Evolutionary conservation across 768 basidiomycete species (phyloP).

Genomic region (Suillus plorans): DNA sequence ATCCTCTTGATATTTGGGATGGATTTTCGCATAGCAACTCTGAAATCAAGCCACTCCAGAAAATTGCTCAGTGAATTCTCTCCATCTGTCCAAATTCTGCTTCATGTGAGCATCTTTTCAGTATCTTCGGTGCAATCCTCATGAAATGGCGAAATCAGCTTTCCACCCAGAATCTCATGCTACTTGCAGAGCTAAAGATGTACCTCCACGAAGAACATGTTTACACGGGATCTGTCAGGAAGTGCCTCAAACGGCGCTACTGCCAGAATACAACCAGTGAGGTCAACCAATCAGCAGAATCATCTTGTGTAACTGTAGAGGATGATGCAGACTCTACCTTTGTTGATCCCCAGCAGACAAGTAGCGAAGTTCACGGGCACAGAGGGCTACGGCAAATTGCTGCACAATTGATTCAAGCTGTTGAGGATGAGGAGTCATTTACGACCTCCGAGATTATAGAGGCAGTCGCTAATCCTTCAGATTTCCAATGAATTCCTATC

Average conservation of each 20-base stretch:
- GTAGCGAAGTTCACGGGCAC: background rate
- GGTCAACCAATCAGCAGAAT: background rate
- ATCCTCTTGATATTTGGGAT: constrained; percentile 2
- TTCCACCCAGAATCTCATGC: constrained; percentile 17
- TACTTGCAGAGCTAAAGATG: constrained; percentile 29
- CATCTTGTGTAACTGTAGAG: background rate
- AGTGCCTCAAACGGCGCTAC: constrained; percentile 10
- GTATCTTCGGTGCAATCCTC: constrained; percentile 29
- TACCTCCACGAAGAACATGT: constrained; percentile 28
- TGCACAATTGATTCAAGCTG: background rate
- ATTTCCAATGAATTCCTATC: background rate
- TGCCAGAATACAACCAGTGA: background rate
- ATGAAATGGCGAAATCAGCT: constrained; percentile 27
- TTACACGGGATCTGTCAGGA: background rate
- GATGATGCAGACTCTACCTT: background rate
- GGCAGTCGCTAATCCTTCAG: too few relatives aligned
- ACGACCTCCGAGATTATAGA: too few relatives aligned
- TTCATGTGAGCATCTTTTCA: constrained; percentile 30
- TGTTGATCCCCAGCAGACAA: background rate
- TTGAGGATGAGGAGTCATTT: background rate
- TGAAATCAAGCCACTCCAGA: background rate
- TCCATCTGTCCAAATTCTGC: constrained; percentile 32
- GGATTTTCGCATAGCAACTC: background rate
- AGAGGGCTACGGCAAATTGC: background rate
- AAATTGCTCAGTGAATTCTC: constrained; percentile 20